A percentile compares a stretch with the other conserved stretches of the same genome.
These are phyloP conservation scores for Phytopythium ostracodes DNA, from an alignment of 352 stramenopile genomes.

Conservation along the genomic window DNA sequence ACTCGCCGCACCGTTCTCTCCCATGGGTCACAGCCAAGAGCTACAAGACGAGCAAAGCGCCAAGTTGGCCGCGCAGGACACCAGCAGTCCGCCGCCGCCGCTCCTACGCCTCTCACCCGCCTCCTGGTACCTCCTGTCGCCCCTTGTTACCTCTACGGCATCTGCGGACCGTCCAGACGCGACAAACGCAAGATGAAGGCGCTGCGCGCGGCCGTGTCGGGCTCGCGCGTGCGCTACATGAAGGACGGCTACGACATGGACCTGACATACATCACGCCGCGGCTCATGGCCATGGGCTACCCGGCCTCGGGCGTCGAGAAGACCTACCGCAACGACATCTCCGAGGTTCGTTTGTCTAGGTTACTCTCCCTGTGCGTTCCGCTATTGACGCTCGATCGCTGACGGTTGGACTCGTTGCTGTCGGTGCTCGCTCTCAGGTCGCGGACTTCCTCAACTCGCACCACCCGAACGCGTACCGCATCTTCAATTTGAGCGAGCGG, in stretches of 20 bases:
- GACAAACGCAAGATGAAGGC: constrained; percentile 51
- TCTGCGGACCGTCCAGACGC: not conserved
- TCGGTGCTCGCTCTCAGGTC: constrained; percentile 24
- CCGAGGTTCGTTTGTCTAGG: constrained; percentile 41
- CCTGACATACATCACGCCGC: constrained; percentile 82
- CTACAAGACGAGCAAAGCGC: no score
- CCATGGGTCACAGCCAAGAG: no score
- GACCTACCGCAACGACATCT: constrained; percentile 84
- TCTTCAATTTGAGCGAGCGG: constrained; percentile 85
- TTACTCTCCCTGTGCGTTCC: not conserved
- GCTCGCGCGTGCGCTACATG: constrained; percentile 80
- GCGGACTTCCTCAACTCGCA: constrained; percentile 62
- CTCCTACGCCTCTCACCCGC: no score
- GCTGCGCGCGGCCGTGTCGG: constrained; percentile 68
- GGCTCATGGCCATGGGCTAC: constrained; percentile 82
- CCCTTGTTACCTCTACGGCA: no score
- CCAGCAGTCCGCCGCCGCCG: no score
- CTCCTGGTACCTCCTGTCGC: no score
- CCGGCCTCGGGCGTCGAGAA: constrained; percentile 79
- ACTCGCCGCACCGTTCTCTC: no score
- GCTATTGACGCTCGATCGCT: not conserved
- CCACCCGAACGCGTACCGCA: constrained; percentile 60
- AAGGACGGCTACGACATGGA: constrained; percentile 83
- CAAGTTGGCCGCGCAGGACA: no score
- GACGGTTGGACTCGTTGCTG: not conserved